phyloP scores from a whole-genome alignment of 495 filamentous ascomycete species.

The Xylaria intraflava region DNA sequence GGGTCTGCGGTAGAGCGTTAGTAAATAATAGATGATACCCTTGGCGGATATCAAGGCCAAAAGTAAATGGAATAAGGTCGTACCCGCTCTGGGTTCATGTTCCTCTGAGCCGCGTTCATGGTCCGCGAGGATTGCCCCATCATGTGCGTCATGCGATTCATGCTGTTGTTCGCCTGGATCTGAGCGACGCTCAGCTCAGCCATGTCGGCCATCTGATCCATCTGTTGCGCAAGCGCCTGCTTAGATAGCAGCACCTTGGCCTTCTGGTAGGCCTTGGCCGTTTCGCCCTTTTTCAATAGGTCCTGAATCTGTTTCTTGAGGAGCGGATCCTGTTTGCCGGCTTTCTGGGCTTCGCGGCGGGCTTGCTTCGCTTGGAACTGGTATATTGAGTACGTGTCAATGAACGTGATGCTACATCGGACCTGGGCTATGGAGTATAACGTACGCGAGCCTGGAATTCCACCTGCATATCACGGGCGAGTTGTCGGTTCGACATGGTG shows the following conservation, averaged over 20 bases:
- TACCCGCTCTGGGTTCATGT: conserved; percentile 67
- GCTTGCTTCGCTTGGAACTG: conserved; percentile 82
- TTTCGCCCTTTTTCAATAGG: conserved; percentile 62
- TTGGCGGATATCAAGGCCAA: background rate
- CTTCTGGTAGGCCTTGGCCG: conserved; percentile 77
- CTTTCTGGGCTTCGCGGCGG: conserved; percentile 72
- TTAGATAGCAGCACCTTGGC: conserved; percentile 54
- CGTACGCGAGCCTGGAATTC: conserved; percentile 47
- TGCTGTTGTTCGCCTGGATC: conserved; percentile 50
- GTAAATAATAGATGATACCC: background rate
- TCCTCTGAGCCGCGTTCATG: conserved; percentile 61
- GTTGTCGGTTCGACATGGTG: conserved; percentile 46
- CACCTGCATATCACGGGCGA: conserved; percentile 45
- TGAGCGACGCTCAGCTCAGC: conserved; percentile 45
- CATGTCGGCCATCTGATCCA: conserved; percentile 51
- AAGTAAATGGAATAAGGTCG: background rate
- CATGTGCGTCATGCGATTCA: conserved; percentile 50
- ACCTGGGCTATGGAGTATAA: background rate
- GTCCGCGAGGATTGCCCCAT: conserved; percentile 44
- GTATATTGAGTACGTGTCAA: conserved; percentile 1
- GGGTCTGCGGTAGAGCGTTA: conserved; percentile 24
- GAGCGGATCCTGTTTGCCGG: conserved; percentile 71
- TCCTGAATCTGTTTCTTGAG: conserved; percentile 82
- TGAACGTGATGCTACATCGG: background rate
- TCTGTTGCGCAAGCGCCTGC: conserved; percentile 47